Percentiles rank a stretch among this genome's conserved stretches.
Conservation (phyloP, 768 basidiomycete species). For the Russula compacta region DNA sequence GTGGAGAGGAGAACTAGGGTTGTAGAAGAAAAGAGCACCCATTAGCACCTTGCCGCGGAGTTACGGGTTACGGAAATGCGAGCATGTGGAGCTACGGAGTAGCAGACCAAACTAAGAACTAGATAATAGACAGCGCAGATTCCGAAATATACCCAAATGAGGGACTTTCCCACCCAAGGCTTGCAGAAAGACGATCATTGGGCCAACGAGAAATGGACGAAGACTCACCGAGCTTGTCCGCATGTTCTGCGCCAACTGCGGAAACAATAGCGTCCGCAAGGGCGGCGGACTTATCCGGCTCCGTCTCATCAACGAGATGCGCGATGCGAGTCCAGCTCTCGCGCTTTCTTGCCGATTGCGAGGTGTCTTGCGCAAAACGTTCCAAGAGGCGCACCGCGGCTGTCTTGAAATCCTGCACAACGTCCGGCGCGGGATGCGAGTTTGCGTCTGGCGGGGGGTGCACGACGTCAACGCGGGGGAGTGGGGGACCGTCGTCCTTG, state of each 20-base stretch:
- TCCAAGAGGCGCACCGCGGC: slow-evolving; percentile 60
- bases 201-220: not conserved
- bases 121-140: not conserved
- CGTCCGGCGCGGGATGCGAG: slow-evolving; percentile 40
- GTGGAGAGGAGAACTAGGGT: slow-evolving; percentile 50
- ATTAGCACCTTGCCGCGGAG: not conserved
- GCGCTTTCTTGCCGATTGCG: slow-evolving; percentile 37
- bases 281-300: slow-evolving; percentile 54
- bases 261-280: slow-evolving; percentile 72
- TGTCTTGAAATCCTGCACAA: slow-evolving; percentile 58
- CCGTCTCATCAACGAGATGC: slow-evolving; percentile 63
- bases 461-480: slow-evolving; percentile 22
- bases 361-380: slow-evolving; percentile 40
- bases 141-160: not conserved
- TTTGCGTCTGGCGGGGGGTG: slow-evolving; percentile 31
- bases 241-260: slow-evolving; percentile 51
- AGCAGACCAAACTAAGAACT: not conserved
- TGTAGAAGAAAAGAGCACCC: not conserved
- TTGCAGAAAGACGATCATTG: not conserved
- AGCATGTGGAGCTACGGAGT: not conserved
- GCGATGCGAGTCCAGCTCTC: slow-evolving; percentile 65
- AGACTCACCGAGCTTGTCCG: slow-evolving; percentile 59
- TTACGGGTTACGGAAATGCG: not conserved
- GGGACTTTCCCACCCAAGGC: not conserved
- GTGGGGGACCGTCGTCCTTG: not conserved